phyloP scores from a whole-genome alignment of 805 yeast genomes.

The Jamesozyma jinghongensis region DNA sequence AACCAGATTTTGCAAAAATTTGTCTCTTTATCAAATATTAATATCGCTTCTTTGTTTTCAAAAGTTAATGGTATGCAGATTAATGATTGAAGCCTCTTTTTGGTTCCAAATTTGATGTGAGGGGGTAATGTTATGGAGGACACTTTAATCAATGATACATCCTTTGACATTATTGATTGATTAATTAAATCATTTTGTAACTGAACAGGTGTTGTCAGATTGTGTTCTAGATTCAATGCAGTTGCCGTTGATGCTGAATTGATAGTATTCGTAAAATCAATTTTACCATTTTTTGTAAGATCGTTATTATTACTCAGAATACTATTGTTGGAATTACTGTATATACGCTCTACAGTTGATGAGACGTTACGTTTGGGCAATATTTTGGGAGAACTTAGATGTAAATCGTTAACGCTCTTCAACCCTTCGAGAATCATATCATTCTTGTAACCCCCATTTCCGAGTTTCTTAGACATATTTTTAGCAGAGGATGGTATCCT shows the following conservation, averaged over 20 bases:
- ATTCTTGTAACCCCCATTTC: not conserved
- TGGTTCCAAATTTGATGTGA: slow-evolving; percentile 29
- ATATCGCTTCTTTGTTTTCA: slow-evolving; percentile 53
- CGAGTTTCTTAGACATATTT: too few species aligned
- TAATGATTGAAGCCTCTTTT: slow-evolving; percentile 7
- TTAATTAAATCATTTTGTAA: slow-evolving; percentile 6
- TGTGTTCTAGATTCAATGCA: slow-evolving; percentile 20
- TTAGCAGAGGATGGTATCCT: too few species aligned
- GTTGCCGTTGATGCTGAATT: slow-evolving; percentile 12
- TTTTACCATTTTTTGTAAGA: not conserved
- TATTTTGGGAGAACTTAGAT: slow-evolving; percentile 1
- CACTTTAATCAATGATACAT: slow-evolving; percentile 58
- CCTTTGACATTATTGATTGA: slow-evolving; percentile 44
- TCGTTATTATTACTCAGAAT: not conserved
- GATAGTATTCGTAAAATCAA: slow-evolving; percentile 9
- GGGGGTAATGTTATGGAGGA: slow-evolving; percentile 33
- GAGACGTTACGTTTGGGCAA: slow-evolving; percentile 19
- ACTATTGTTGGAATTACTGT: not conserved
- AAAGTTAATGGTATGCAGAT: slow-evolving; percentile 24
- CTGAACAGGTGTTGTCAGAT: slow-evolving; percentile 18
- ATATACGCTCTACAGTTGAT: slow-evolving; percentile 22
- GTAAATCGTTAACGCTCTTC: slow-evolving; percentile 1
- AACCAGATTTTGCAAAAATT: slow-evolving; percentile 43
- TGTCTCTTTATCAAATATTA: slow-evolving; percentile 39
- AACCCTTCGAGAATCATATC: slow-evolving; percentile 1